Evolutionary conservation across 257 asterid genomes (phyloP).

Genomic region (Solanum boliviense): DNA sequence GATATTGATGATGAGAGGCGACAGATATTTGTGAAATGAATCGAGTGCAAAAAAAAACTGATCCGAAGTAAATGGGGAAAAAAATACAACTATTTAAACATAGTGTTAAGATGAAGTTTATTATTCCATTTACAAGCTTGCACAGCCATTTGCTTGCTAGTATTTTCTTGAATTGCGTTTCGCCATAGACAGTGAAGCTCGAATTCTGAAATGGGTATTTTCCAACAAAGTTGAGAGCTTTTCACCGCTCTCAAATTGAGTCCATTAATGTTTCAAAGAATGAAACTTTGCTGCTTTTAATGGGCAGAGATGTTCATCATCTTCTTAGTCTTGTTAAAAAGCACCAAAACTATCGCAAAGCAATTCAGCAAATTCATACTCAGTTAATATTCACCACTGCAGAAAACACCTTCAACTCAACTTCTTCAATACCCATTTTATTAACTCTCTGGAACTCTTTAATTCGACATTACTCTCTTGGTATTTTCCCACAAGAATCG

Average conservation of each 20-base stretch:
- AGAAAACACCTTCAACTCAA: slow-evolving; percentile 2
- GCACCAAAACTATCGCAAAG: slow-evolving; percentile 1
- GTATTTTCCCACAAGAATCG: slow-evolving; percentile 39
- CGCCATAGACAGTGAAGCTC: neutral
- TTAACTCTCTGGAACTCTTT: slow-evolving; percentile 50
- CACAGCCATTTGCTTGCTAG: no score
- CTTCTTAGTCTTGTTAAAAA: slow-evolving; percentile 5
- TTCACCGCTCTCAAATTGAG: neutral
- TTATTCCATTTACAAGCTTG: no score
- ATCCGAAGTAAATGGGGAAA: no score
- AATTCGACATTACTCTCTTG: slow-evolving; percentile 51
- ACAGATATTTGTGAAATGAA: no score
- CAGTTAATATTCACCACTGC: slow-evolving; percentile 12
- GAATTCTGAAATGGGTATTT: no score
- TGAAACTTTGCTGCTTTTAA: neutral
- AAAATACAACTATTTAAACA: no score
- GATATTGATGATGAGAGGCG: no score
- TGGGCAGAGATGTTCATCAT: neutral
- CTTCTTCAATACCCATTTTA: neutral
- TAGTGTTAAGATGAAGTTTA: no score
- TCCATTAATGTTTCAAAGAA: neutral
- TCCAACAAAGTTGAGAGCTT: neutral
- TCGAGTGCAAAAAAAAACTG: no score
- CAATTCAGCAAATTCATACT: slow-evolving; percentile 15
- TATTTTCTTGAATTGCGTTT: no score